Evolutionary conservation across 2,329 filamentous ascomycete genomes (phyloP), one percentile per base, ranked within the genome.

Genomic region (Chaetoscypha palmicola): DNA sequence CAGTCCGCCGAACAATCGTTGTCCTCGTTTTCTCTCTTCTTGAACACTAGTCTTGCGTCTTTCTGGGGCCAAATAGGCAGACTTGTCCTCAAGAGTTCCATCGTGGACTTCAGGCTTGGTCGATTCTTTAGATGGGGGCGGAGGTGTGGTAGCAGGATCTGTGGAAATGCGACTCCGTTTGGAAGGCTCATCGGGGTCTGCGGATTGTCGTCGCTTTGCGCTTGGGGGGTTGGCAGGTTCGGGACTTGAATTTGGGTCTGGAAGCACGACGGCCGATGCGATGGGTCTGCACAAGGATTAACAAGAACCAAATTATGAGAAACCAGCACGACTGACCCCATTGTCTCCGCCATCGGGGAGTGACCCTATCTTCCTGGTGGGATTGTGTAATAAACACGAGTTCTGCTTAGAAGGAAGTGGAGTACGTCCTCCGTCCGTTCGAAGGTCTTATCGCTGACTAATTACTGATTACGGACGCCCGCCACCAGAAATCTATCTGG

Each of bases 1-100:
- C 12, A 94, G 68, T 26, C 83, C 86, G 49, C 91, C 90, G 61
- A 96, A 96, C 48, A 97, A 72, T 41, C 91, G 77, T 64, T 86
- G 83, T 17, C 86, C 86, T 28, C 91, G 83, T 62, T 86, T 88
- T 64, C 82, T 87, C 62, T 97, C 91, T 58, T 94, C 85, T 45
- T 80, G 69, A 21, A 71, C 66, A 40, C 73, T 66, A 44, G 62
- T 69, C 50, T 63, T 66, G 39, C 70, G 67, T 39, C 65, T 38
- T 12, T 47, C 45, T 20, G 17, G 30, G 62, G 41, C 24, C 20
- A 66, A 58, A 43, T 56, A 44, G 34, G 55, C 56, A 47, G 52
- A 53, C 22, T 34, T 40, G 26, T 59, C 60, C 26, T 51, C 20
- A 5, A 26, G 46, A 43, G 41, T 32, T 16, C 45, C 31, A 33